Conservation (phyloP, 768 basidiomycete genomes). For the Russula sp. region DNA sequence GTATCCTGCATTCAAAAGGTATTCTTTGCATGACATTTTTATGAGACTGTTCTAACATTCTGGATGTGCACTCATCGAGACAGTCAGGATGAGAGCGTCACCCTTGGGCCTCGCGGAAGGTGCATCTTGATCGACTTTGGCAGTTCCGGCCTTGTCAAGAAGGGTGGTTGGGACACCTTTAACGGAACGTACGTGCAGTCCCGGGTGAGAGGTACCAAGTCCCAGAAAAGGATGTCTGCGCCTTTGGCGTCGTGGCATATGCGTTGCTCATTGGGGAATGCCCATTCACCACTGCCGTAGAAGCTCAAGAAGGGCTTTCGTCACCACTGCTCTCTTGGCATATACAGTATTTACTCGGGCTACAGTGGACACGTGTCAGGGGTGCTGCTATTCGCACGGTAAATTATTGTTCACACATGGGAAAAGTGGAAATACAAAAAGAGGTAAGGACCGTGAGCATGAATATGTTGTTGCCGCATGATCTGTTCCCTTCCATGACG, state of each 20-base stretch:
- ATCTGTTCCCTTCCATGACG: constrained; percentile 82
- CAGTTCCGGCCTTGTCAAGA: constrained; percentile 80
- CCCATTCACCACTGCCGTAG: constrained; percentile 84
- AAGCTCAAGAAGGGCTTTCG: constrained; percentile 79
- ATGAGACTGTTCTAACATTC: constrained; percentile 9
- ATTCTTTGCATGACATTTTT: constrained; percentile 30
- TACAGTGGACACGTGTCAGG: too few relatives aligned
- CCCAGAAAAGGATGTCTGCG: constrained; percentile 98
- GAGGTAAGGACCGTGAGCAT: too few relatives aligned
- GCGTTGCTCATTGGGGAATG: constrained; percentile 91
- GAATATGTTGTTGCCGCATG: constrained; percentile 34
- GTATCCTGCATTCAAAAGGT: constrained; percentile 84
- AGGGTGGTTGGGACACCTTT: constrained; percentile 82
- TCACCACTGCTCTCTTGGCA: constrained; percentile 37
- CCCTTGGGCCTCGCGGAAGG: constrained; percentile 70
- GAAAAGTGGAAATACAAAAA: too few relatives aligned
- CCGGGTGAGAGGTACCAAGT: constrained; percentile 87
- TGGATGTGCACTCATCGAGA: constrained; percentile 83
- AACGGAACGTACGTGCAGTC: constrained; percentile 74
- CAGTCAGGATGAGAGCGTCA: constrained; percentile 96
- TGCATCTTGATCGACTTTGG: constrained; percentile 97
- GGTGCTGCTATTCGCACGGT: too few relatives aligned
- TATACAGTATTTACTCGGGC: too few relatives aligned
- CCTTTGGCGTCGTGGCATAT: constrained; percentile 93
- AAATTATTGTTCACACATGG: too few relatives aligned